phyloP scores from a whole-genome alignment of 305 asterid species.

The Fraxinus greggii region DNA sequence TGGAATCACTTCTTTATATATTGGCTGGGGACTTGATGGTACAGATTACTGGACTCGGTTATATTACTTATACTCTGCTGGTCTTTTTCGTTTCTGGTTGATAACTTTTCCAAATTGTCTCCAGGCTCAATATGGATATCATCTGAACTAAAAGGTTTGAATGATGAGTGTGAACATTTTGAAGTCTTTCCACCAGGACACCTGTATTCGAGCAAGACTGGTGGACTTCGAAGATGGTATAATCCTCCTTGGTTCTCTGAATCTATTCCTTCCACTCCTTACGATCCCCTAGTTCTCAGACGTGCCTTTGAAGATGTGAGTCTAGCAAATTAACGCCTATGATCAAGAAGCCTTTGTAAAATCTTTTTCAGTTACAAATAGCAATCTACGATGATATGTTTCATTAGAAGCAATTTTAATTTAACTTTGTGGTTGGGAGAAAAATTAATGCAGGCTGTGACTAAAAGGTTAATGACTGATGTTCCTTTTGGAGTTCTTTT shows the following conservation, averaged over 20 bases:
- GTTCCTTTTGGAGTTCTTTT: slow-evolving; percentile 94
- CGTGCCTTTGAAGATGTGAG: slow-evolving; percentile 89
- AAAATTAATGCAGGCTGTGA: slow-evolving; percentile 65
- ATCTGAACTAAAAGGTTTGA: slow-evolving; percentile 80
- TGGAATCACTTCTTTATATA: slow-evolving; percentile 90
- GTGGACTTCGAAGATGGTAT: slow-evolving; percentile 79
- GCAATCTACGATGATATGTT: not conserved
- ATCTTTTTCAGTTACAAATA: not conserved
- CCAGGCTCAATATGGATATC: slow-evolving; percentile 92
- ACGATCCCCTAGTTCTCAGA: slow-evolving; percentile 72
- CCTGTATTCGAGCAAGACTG: slow-evolving; percentile 79
- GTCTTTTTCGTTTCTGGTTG: not conserved
- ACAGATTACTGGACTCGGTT: not conserved
- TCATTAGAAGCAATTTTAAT: not conserved
- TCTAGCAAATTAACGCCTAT: not conserved
- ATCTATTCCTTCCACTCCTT: slow-evolving; percentile 76
- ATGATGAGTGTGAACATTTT: slow-evolving; percentile 90
- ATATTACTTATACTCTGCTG: not conserved
- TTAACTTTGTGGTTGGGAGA: slow-evolving; percentile 1
- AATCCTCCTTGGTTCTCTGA: slow-evolving; percentile 91
- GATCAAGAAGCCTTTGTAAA: not conserved
- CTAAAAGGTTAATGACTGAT: slow-evolving; percentile 93
- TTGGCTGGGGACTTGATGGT: slow-evolving; percentile 99
- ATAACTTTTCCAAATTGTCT: not conserved
- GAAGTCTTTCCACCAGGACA: slow-evolving; percentile 95